Base-by-base conservation (phyloP, 441 rosid genomes). In the Dalechampia spathulata region DNA sequence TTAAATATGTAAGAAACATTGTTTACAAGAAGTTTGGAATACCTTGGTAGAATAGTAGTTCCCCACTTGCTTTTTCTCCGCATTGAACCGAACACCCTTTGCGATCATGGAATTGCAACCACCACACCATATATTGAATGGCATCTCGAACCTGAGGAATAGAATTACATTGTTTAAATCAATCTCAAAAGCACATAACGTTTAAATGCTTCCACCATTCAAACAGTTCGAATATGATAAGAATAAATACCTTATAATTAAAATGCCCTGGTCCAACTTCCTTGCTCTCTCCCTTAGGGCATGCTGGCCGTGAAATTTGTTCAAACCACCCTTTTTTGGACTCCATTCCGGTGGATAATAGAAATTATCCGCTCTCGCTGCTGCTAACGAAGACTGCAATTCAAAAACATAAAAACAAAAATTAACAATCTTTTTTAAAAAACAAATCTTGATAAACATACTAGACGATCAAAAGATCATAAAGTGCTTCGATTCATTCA, bases 251-350 rank as follows among this genome's bases (percentile, higher is more conserved):
- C 99, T 92, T 72, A 87, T 93, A 60, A 93, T 66, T 78, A 93
- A 75, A 63, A 93, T 85, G 54, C 97, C 97, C 73, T 87, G 91
- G 68, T 83, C 95, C 62, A 93, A 12, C 64, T 93, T 85, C 67
- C 73, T 79, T 28, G 99, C 99, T 75, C 97, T 79, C 72, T 85
- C 99, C 75, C 95, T 72, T 43, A 86, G 63, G 55, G 97, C 88
- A 86, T 92, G 97, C 65, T 92, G 96, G n/a, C 98, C 96, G 64
- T 92, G 86, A 66, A 89, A 92, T 82, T 85, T 85, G 95, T 87
- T 92, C 81, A 92, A 69, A 56, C 87, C 80, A 67, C 97, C 96
- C 84, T 86, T 83, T 60, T 85, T 76, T 1, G 97, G 99, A 48
- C 84, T 73, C 96, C 95, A 93, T 85, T 93, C 95, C 30, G 95